phyloP scores from a whole-genome alignment of 495 filamentous ascomycete genomes.

The Filosporella fistucella region DNA sequence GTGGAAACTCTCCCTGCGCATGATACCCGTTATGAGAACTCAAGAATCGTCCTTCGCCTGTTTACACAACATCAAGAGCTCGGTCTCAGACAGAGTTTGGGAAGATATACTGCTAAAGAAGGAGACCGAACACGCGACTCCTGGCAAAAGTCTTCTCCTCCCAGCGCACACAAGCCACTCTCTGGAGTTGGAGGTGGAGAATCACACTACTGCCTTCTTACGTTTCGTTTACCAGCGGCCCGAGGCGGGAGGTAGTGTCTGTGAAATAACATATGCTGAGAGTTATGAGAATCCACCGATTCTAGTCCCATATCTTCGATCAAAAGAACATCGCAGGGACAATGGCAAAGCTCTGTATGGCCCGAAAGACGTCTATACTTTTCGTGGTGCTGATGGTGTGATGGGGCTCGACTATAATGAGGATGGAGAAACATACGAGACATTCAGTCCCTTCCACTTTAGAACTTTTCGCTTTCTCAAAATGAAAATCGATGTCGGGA shows the following conservation, averaged over 20 bases:
- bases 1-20: conserved; percentile 1
- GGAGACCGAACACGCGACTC: too few relatives aligned
- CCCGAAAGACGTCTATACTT: conserved; percentile 2
- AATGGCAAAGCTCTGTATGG: conserved; percentile 1
- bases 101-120: background rate
- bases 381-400: background rate
- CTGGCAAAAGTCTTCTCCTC: background rate
- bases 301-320: background rate
- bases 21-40: background rate
- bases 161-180: conserved; percentile 1
- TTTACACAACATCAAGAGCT: background rate
- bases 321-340: conserved; percentile 2
- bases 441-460: conserved; percentile 36
- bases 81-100: background rate
- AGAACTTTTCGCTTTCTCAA: conserved; percentile 32
- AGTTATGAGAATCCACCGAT: conserved; percentile 5
- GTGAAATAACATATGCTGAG: conserved; percentile 6
- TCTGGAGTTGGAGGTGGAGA: conserved; percentile 3
- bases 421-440: background rate
- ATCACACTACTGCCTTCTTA: conserved; percentile 8
- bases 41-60: background rate
- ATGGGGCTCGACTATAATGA: background rate
- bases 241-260: background rate
- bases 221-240: background rate
- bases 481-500: background rate